Percentiles rank a stretch among this genome's conserved stretches.
Conservation (phyloP, 768 basidiomycete genomes). For the Tricholoma hemisulphureum region DNA sequence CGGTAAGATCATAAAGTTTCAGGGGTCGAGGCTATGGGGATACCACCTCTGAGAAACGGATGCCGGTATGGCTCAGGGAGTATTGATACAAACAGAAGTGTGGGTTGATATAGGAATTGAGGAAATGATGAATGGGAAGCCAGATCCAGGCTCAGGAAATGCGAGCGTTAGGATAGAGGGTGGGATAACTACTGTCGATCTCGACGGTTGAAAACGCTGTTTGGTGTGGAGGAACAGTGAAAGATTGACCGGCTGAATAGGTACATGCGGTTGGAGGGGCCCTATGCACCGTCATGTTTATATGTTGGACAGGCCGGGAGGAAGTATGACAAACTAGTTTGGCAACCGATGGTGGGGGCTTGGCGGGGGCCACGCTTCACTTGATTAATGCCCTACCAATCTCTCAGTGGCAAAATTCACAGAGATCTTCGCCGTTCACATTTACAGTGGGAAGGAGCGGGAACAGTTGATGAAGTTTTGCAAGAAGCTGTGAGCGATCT, state of each 20-base stretch:
- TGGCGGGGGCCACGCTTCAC: too few species aligned
- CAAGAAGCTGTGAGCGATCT: too few species aligned
- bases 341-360: too few species aligned
- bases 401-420: too few species aligned
- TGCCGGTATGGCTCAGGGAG: constrained; percentile 46
- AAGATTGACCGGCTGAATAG: constrained; percentile 47
- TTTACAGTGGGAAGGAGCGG: too few species aligned
- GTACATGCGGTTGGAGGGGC: too few species aligned
- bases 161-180: constrained; percentile 40
- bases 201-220: constrained; percentile 52
- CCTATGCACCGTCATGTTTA: too few species aligned
- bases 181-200: constrained; percentile 36
- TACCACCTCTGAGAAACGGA: constrained; percentile 50
- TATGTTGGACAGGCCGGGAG: too few species aligned
- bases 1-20: constrained; percentile 51
- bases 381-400: too few species aligned
- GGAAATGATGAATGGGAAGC: constrained; percentile 33
- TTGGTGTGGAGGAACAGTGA: constrained; percentile 43
- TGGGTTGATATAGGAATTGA: constrained; percentile 22
- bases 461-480: too few species aligned
- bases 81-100: constrained; percentile 40
- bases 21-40: constrained; percentile 53
- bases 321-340: too few species aligned
- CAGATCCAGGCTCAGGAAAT: constrained; percentile 47
- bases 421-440: too few species aligned